phyloP scores from a whole-genome alignment of 1,284 basidiomycete species.

The Trichosporon ovoides region DNA sequence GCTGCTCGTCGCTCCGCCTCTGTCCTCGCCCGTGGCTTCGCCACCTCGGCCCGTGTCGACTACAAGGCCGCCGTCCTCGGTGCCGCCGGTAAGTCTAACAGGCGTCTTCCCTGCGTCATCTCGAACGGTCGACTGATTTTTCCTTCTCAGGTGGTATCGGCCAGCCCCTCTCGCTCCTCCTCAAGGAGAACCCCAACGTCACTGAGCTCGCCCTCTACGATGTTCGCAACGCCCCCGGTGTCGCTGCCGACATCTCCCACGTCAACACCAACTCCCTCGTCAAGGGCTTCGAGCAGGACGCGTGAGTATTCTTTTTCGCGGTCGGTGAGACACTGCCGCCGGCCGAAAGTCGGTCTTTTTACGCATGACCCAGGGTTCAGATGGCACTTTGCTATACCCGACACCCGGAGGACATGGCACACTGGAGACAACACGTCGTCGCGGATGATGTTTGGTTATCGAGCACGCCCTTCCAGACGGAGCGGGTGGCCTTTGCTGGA shows the following conservation, averaged over 20 bases:
- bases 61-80: slow-evolving; percentile 49
- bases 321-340: not conserved
- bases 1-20: slow-evolving; percentile 30
- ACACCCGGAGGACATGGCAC: not conserved
- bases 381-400: not conserved
- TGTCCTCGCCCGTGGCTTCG: slow-evolving; percentile 42
- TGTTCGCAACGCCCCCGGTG: slow-evolving; percentile 95
- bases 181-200: slow-evolving; percentile 78
- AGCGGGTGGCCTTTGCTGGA: too few species aligned
- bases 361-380: not conserved
- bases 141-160: slow-evolving; percentile 56
- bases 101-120: not conserved
- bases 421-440: too few species aligned
- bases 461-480: too few species aligned
- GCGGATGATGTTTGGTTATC: not conserved
- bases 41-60: slow-evolving; percentile 43
- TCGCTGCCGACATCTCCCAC: slow-evolving; percentile 89
- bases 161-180: slow-evolving; percentile 83
- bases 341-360: slow-evolving; percentile 5
- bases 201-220: slow-evolving; percentile 85
- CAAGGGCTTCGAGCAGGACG: slow-evolving; percentile 58
- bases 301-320: slow-evolving; percentile 36
- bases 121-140: slow-evolving; percentile 3
- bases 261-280: slow-evolving; percentile 58
- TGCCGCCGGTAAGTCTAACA: slow-evolving; percentile 35